These are phyloP conservation scores for Physcomitrellopsis africana DNA, from an alignment of 225 moss, liverwort and hornwort species.

Conservation along the genomic window DNA sequence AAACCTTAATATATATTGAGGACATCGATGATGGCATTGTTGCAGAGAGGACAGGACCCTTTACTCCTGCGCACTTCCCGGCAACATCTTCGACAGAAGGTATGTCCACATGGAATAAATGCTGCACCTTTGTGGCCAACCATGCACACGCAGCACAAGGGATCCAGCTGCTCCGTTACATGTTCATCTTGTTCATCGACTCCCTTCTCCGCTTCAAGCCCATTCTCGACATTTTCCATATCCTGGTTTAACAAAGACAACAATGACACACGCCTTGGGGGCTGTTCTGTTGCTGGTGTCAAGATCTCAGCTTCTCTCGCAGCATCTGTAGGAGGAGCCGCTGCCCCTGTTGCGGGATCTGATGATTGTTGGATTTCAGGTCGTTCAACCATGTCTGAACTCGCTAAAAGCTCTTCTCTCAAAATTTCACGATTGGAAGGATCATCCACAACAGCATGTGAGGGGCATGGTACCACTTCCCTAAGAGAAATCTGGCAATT, in stretches of 20 bases:
- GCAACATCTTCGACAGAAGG: conserved; percentile 69
- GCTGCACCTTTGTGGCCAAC: conserved; percentile 70
- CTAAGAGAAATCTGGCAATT: not conserved
- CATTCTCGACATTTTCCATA: conserved; percentile 45
- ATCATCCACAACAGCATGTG: not conserved
- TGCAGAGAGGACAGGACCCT: conserved; percentile 63
- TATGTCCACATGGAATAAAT: conserved; percentile 70
- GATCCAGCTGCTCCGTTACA: conserved; percentile 57
- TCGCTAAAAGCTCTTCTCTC: not conserved
- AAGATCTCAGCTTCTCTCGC: conserved; percentile 17
- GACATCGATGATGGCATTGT: conserved; percentile 52
- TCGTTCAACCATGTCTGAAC: not conserved
- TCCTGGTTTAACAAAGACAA: conserved; percentile 66
- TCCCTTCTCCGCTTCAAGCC: conserved; percentile 23
- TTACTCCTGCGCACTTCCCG: conserved; percentile 51
- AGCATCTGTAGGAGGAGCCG: not conserved
- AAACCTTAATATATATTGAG: conserved; percentile 51
- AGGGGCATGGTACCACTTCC: conserved; percentile 1
- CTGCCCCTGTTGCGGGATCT: not conserved
- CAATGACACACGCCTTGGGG: conserved; percentile 52
- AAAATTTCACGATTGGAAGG: not conserved
- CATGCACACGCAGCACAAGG: conserved; percentile 66
- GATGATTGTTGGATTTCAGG: not conserved
- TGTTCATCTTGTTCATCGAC: conserved; percentile 31
- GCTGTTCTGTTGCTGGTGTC: conserved; percentile 26